Base-by-base conservation (phyloP, 768 basidiomycete species). In the Leccinum variicolor region DNA sequence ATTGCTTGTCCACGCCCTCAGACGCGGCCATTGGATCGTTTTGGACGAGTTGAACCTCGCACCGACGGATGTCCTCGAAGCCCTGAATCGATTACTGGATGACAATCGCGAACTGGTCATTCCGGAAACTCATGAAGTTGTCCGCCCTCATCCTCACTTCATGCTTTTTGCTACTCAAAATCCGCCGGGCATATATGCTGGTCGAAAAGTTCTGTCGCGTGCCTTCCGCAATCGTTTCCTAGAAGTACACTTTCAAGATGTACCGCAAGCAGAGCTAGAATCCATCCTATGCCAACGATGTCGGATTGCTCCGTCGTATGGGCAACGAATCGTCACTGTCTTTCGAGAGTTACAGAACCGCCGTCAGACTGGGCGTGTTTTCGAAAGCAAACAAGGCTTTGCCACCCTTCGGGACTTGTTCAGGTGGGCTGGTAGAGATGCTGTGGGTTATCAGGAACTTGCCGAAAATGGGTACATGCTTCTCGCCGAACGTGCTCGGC, bases 121-220 rank as follows among this genome's bases (percentile, higher is more conserved):
- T 53, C 91, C 96, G 0, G 97, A 98, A 71, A 98, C 97, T 0
- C 91, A 94, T 59, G 97, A 99, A 73, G 85, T 98, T 23, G 83
- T 99, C 34, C 83, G 81, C 11, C 97, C 97, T 1, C 96, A 98
- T 72, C 87, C 93, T 1, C 87, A 93, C 69, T 99, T 98, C 77
- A 93, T 98, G 87, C 81, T 99, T 9, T 99, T 99, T 69, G 94
- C 96, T 4, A 98, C 97, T 0, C 97, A 98, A 72, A 98, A 99
- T 71, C 97, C 97, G 19, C 91, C 96, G 0, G 96, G 96, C 3
- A 71, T 98, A 25, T 98, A 98, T 68, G 96, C 89, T 2, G 97
- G 97, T 6, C 82, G 97, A 62, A 99, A 99, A 68, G 82, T 96
- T 8, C 75, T 98, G 11, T 98, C 96, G 3, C 84, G 97, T 9